phyloP scores from a whole-genome alignment of 2,329 filamentous ascomycete genomes.

The Monilinia laxa region DNA sequence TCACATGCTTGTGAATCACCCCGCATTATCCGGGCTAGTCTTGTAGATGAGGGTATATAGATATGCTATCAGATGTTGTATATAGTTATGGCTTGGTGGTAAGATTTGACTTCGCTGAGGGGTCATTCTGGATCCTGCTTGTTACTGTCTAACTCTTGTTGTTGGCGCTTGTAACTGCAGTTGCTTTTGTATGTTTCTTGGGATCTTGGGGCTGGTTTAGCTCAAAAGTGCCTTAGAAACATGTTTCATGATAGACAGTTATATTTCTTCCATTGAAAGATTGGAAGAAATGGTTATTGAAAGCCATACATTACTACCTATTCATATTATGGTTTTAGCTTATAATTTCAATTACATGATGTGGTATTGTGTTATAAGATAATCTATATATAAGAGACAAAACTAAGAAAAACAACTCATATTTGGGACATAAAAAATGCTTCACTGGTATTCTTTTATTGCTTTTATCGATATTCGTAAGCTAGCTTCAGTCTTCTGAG shows the following conservation, averaged over 20 bases:
- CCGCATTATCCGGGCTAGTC: background rate
- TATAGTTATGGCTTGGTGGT: background rate
- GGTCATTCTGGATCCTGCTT: background rate
- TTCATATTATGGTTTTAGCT: too few relatives aligned
- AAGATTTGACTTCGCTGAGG: background rate
- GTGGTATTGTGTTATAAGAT: too few relatives aligned
- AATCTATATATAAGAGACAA: background rate
- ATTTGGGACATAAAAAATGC: background rate
- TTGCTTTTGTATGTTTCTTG: background rate
- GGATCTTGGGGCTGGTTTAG: background rate
- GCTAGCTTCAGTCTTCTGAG: background rate
- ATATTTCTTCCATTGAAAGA: too few relatives aligned
- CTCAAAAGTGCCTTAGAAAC: background rate
- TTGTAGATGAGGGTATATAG: background rate
- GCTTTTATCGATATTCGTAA: background rate
- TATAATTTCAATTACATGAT: too few relatives aligned
- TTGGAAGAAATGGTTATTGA: too few relatives aligned
- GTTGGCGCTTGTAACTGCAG: background rate
- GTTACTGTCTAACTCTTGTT: background rate
- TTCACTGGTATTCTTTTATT: background rate
- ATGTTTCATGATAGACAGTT: too few relatives aligned
- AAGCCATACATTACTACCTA: too few relatives aligned
- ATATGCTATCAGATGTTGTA: constrained; percentile 1
- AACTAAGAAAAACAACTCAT: background rate
- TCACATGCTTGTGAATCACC: constrained; percentile 1